Conservation (phyloP, 2,329 filamentous ascomycete genomes). For the Hypoxylon sp. region DNA sequence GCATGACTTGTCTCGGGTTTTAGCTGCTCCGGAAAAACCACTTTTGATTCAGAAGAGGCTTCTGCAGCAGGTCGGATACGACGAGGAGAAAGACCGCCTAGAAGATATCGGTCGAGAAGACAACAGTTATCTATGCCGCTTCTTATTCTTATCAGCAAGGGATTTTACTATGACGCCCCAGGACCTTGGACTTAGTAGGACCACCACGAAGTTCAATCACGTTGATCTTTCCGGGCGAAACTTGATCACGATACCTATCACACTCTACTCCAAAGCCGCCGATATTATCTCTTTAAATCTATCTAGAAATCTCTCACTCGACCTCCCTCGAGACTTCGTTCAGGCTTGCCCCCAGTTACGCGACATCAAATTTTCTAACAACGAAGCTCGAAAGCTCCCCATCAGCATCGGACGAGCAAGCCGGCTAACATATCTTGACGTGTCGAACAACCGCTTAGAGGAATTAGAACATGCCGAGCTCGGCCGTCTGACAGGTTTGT, state of each 20-base stretch:
- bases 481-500: constrained; percentile 78
- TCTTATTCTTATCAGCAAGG: constrained; percentile 92
- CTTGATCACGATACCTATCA: constrained; percentile 94
- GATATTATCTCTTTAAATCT: constrained; percentile 97
- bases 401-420: constrained; percentile 85
- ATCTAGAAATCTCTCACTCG: constrained; percentile 90
- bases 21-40: constrained; percentile 84
- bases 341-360: constrained; percentile 91
- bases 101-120: constrained; percentile 97
- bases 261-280: constrained; percentile 88
- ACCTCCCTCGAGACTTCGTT: constrained; percentile 96
- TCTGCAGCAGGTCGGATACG: constrained; percentile 92
- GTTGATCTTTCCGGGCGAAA: constrained; percentile 93
- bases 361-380: constrained; percentile 96
- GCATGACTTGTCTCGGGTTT: constrained; percentile 87
- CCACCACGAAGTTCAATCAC: constrained; percentile 92
- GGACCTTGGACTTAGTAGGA: constrained; percentile 84
- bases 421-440: constrained; percentile 88
- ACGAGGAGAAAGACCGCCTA: constrained; percentile 84
- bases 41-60: constrained; percentile 92
- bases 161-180: constrained; percentile 82
- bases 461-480: constrained; percentile 89
- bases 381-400: constrained; percentile 89
- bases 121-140: constrained; percentile 96
- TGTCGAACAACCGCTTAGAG: constrained; percentile 94